Evolutionary conservation across 768 basidiomycete species (phyloP).

Genomic region (Mycena metata): DNA sequence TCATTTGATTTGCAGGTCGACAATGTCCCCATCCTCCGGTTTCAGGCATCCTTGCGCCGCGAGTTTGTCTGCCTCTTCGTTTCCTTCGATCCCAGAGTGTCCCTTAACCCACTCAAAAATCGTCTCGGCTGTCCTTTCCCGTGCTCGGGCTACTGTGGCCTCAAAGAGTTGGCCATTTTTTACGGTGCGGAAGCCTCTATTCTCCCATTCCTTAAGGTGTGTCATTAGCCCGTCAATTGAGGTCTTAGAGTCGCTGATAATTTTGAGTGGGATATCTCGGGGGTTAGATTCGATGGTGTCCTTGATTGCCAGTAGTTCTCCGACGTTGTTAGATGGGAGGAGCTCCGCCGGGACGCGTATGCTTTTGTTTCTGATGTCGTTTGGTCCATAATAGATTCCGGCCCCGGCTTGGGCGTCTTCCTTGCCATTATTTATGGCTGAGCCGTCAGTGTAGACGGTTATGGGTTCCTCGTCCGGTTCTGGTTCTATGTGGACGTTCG

Average conservation of each 20-base stretch:
- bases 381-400: background rate
- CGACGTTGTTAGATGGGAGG: background rate
- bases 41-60: background rate
- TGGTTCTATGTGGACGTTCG: too few species aligned
- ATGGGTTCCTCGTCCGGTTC: too few species aligned
- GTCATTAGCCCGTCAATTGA: background rate
- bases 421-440: background rate
- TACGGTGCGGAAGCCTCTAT: background rate
- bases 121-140: background rate
- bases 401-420: background rate
- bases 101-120: background rate
- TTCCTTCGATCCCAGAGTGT: background rate
- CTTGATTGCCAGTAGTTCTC: background rate
- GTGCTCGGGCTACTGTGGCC: background rate
- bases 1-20: background rate
- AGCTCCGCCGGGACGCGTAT: background rate
- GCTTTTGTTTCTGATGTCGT: background rate
- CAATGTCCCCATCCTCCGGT: background rate
- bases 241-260: too few species aligned
- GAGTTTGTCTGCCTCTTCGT: background rate
- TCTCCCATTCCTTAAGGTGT: background rate
- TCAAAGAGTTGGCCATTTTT: background rate
- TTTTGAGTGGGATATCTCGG: background rate
- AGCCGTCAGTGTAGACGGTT: background rate
- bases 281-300: background rate